Evolutionary conservation across 1,284 basidiomycete species (phyloP).

Genomic region (Dichomitus squalens): DNA sequence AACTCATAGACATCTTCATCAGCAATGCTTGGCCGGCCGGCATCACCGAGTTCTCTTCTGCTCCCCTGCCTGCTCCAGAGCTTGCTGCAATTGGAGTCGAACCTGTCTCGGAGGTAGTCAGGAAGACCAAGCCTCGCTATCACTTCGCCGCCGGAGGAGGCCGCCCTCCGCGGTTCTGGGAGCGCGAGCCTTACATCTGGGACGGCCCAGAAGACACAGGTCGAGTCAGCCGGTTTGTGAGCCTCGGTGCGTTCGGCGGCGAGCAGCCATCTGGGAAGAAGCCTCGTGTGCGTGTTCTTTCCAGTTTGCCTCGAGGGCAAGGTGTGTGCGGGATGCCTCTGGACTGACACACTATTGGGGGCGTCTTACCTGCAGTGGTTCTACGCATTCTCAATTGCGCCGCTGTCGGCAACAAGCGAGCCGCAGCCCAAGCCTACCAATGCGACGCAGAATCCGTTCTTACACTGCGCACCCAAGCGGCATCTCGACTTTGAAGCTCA

Average conservation of each 20-base stretch:
- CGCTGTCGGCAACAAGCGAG: slow-evolving; percentile 37
- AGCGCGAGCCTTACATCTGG: slow-evolving; percentile 90
- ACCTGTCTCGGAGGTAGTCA: slow-evolving; percentile 70
- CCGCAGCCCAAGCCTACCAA: slow-evolving; percentile 58
- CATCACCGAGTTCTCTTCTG: slow-evolving; percentile 66
- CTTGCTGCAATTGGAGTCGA: slow-evolving; percentile 48
- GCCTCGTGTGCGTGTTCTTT: slow-evolving; percentile 64
- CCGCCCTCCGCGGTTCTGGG: slow-evolving; percentile 78
- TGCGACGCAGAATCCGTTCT: slow-evolving; percentile 75
- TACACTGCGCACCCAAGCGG: slow-evolving; percentile 52
- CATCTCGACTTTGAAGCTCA: slow-evolving; percentile 47
- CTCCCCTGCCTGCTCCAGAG: slow-evolving; percentile 49
- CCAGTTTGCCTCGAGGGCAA: not conserved
- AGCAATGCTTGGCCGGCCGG: slow-evolving; percentile 79
- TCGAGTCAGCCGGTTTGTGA: slow-evolving; percentile 77
- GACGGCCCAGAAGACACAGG: slow-evolving; percentile 56
- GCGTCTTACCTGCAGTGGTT: slow-evolving; percentile 57
- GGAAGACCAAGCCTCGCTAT: slow-evolving; percentile 72
- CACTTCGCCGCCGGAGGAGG: slow-evolving; percentile 72
- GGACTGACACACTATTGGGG: not conserved
- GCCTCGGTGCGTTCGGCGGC: slow-evolving; percentile 85
- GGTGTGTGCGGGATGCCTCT: not conserved
- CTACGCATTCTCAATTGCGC: slow-evolving; percentile 73
- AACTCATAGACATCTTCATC: slow-evolving; percentile 81
- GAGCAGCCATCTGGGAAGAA: slow-evolving; percentile 67